Percentiles rank a stretch among this genome's conserved stretches.
These are phyloP conservation scores for Rubus parviflorus DNA, from an alignment of 306 rosid species.

Conservation along the genomic window DNA sequence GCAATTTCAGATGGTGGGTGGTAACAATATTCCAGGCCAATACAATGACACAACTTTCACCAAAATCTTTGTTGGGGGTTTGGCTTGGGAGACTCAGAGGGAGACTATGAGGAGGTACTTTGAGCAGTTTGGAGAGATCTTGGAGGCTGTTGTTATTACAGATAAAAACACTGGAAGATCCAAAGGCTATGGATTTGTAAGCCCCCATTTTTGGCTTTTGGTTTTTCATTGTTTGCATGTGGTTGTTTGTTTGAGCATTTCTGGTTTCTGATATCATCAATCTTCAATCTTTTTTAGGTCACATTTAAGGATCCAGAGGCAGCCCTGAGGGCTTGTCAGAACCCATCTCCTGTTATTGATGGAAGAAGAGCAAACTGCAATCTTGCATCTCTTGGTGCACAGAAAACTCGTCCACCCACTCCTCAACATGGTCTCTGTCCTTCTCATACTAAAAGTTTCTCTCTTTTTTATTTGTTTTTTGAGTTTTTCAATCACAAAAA, in stretches of 20 bases:
- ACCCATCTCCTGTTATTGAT: constrained; percentile 94
- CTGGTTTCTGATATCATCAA: constrained; percentile 21
- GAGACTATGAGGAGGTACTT: constrained; percentile 85
- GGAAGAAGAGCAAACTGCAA: constrained; percentile 97
- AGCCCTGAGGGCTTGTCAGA: constrained; percentile 89
- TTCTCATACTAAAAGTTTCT: background rate
- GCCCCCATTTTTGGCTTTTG: constrained; percentile 19
- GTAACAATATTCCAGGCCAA: constrained; percentile 43
- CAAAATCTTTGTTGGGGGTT: constrained; percentile 92
- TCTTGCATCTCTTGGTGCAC: constrained; percentile 92
- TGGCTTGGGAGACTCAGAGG: constrained; percentile 98
- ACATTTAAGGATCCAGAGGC: constrained; percentile 94
- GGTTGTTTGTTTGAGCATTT: background rate
- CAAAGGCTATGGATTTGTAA: constrained; percentile 98
- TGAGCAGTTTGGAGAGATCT: constrained; percentile 94
- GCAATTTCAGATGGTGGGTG: constrained; percentile 64
- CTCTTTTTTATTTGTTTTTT: constrained; percentile 16
- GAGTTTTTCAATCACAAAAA: background rate
- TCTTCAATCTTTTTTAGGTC: constrained; percentile 44
- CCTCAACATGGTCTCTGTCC: constrained; percentile 63
- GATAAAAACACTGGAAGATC: constrained; percentile 94
- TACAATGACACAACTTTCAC: constrained; percentile 87
- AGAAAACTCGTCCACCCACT: constrained; percentile 59
- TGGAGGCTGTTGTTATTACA: constrained; percentile 93
- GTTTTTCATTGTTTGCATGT: constrained; percentile 10